Conservation (phyloP, 192 early-diverging fungal genomes). For the Coemansia sp. region DNA sequence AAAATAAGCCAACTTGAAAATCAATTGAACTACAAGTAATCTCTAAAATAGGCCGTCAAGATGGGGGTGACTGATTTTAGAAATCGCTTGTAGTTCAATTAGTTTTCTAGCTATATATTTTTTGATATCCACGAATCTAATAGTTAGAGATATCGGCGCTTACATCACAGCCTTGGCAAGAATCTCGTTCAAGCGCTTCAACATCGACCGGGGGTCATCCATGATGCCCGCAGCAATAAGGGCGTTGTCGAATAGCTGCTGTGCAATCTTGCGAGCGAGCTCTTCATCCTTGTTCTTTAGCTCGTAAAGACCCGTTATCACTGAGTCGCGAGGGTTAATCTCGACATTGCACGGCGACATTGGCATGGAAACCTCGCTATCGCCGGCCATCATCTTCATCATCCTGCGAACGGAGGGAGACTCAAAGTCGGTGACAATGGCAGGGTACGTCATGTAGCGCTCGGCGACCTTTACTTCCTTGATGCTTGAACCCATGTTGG, state of each 20-base stretch:
- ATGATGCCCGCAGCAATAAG: conserved; percentile 77
- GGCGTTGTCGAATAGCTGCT: conserved; percentile 78
- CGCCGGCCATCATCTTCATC: conserved; percentile 61
- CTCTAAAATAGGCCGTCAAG: too few relatives aligned
- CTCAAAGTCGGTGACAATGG: conserved; percentile 76
- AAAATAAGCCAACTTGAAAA: too few relatives aligned
- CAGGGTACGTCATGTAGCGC: conserved; percentile 73
- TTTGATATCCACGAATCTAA: too few relatives aligned
- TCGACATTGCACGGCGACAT: conserved; percentile 71
- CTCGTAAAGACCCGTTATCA: conserved; percentile 69
- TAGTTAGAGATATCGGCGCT: too few relatives aligned
- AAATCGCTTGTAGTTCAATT: too few relatives aligned
- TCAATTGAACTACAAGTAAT: too few relatives aligned
- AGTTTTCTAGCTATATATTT: too few relatives aligned
- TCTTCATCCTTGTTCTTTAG: conserved; percentile 63
- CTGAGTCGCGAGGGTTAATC: conserved; percentile 72
- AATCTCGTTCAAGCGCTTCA: conserved; percentile 72
- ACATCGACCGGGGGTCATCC: conserved; percentile 78
- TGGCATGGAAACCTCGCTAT: conserved; percentile 53
- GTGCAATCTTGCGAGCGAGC: conserved; percentile 70
- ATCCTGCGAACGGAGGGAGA: conserved; percentile 70
- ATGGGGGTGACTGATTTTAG: too few relatives aligned
- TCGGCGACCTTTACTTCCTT: conserved; percentile 75
- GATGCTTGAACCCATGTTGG: conserved; percentile 64
- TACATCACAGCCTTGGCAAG: conserved; percentile 21